phyloP scores from a whole-genome alignment of 2,329 filamentous ascomycete species.

The Ascochyta viciae-villosae region DNA sequence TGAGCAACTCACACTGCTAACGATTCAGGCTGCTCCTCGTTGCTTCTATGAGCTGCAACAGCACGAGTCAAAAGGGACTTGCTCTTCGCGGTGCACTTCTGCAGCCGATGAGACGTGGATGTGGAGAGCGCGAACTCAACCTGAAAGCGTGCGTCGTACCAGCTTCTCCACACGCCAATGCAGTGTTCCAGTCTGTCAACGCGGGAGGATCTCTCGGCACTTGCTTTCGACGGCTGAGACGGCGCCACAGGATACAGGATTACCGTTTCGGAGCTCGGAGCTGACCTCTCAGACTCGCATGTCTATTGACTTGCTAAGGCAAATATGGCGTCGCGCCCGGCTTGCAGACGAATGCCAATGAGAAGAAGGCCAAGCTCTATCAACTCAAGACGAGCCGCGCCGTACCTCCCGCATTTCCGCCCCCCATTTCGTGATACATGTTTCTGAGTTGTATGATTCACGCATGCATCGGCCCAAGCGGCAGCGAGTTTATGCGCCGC shows the following conservation, averaged over 20 bases:
- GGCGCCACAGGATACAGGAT: neutral
- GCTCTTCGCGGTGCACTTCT: neutral
- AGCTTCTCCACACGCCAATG: neutral
- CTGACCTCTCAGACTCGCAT: conserved; percentile 1
- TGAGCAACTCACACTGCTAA: neutral
- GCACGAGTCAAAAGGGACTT: neutral
- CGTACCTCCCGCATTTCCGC: conserved; percentile 29
- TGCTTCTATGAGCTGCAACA: neutral
- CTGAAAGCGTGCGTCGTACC: neutral
- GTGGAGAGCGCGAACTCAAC: neutral
- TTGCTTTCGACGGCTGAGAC: neutral
- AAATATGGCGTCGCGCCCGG: neutral
- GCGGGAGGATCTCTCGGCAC: neutral
- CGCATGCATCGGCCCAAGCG: conserved; percentile 36
- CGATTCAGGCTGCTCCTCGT: neutral
- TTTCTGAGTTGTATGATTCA: conserved; percentile 42
- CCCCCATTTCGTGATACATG: conserved; percentile 26
- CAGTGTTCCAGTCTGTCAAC: conserved; percentile 5
- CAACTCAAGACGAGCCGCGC: conserved; percentile 29
- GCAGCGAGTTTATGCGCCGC: conserved; percentile 31
- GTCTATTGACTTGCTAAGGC: neutral
- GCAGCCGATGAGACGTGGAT: neutral
- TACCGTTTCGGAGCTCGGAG: neutral
- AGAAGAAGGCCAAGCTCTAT: neutral
- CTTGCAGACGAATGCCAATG: conserved; percentile 1